Evolutionary conservation across 352 stramenopile species (phyloP), one percentile per base, ranked within the genome.

Genomic region (Pythium plurisporium): DNA sequence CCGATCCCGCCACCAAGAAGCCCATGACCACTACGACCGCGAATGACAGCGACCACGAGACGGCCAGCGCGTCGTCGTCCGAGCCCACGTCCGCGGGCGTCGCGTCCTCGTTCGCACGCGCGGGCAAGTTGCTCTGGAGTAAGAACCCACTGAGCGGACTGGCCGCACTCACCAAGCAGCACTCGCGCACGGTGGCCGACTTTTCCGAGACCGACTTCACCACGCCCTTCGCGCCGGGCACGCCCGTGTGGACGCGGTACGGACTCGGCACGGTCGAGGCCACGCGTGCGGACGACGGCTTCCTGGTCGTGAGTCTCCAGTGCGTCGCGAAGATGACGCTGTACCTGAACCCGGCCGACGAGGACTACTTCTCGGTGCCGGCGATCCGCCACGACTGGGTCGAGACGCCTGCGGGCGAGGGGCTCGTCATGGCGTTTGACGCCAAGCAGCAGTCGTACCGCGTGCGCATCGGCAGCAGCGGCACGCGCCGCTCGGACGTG

Each of bases 11-110:
- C 46, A 14, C 42, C n/a, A 55, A 56, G 27, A 59, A 71, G 40
- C 64, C 56, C 17, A 52, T 41, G 59, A 40, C 70, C 55, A 81
- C 66, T n/a, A n/a, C n/a, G n/a, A n/a, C n/a, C n/a, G n/a, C n/a
- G n/a, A n/a, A n/a, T n/a, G 76, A 86, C 65, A 86, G 76, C 27
- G 79, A 87, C 65, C 78, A 79, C 51, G 74, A 67, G 38, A 67
- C 60, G 6, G 60, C 50, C 23, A 67, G 59, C 38, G 59, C 51
- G 29, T 40, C 51, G 29, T 62, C 51, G 6, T 54, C 59, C 3
- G 59, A 62, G 41, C 60, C 55, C 31, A 52, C 34, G 53, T 50
- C 31, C 27, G 41, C 36, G 20, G 65, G 73, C 45, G 56, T 73
- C 19, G 68, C 82, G 22, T 86, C 77, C 50, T 89, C 76, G 7